Evolutionary conservation across 2,329 filamentous ascomycete genomes (phyloP), one percentile per base, ranked within the genome.

Genomic region (Endothia cerciana): DNA sequence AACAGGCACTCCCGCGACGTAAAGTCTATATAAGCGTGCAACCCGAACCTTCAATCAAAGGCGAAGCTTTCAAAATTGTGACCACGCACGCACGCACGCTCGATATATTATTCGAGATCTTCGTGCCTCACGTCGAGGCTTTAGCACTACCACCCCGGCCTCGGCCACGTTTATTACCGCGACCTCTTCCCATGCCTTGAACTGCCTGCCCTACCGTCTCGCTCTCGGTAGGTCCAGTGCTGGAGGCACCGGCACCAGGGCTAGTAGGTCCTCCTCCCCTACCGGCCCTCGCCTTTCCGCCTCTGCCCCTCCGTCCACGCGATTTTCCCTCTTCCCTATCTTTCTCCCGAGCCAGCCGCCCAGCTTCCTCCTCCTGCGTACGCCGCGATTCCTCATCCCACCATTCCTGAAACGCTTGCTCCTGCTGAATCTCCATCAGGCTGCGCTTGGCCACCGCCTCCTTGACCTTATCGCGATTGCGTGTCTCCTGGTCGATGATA

Each of bases 321-420:
- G 65, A 66, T 28, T 76, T 67, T 2, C 59, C 63, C 1, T 66
- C 67, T 43, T 76, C 80, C 63, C 80, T 79, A 15, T 80, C 81
- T 70, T 84, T 80, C 55, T 79, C 77, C 65, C 76, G 77, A 41
- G 73, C 74, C 30, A 76, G 73, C 60, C 79, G 76, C 55, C 78
- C 74, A 3, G 82, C 82, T 68, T 86, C 85, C 68, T 88, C 87
- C 70, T 90, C 87, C 69, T 90, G 89, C 45, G 90, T 86, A 36
- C 91, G 84, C 67, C 85, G 84, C 72, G 89, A 93, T 77, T 97
- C 94, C 69, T 91, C 89, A 70, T 96, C 92, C 93, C 93, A 97
- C 93, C 94, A 97, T 75, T 96, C 89, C 75, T 97, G 92, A 75
- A 99, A 99, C 61, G 93, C 93, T 74, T 99, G 95, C 77, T 99